A percentile compares a stretch with the other conserved stretches of the same genome.
These are phyloP conservation scores for Suillus fuscotomentosus DNA, from an alignment of 768 basidiomycete species.

Conservation along the genomic window DNA sequence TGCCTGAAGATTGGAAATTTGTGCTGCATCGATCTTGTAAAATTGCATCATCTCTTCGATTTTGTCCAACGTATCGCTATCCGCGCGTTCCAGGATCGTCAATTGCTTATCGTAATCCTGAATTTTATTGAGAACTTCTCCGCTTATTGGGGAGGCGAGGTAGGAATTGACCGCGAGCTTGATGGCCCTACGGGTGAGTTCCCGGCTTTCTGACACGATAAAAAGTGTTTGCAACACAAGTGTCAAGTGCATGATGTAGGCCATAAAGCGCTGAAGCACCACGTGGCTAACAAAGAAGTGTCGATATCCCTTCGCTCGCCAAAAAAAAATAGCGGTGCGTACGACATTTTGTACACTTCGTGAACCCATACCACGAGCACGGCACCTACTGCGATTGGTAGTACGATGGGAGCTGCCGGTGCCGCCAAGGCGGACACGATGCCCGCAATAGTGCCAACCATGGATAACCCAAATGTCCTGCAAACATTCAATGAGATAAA, in stretches of 20 bases:
- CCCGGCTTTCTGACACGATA: neutral
- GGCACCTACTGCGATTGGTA: neutral
- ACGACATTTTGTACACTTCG: neutral
- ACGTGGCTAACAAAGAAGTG: neutral
- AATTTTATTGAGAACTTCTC: neutral
- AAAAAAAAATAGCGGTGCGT: neutral
- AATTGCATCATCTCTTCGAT: neutral
- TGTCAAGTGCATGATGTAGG: constrained; percentile 25
- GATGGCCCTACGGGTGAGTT: neutral
- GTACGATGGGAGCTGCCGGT: neutral
- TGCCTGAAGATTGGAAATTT: neutral
- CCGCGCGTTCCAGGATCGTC: neutral
- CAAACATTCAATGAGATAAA: neutral
- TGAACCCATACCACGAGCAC: neutral
- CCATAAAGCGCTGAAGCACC: constrained; percentile 18
- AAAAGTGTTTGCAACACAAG: constrained; percentile 24
- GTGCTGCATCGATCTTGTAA: neutral
- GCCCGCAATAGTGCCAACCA: neutral
- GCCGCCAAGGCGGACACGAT: neutral
- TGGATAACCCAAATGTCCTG: neutral
- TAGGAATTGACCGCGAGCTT: neutral
- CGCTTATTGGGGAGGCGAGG: neutral
- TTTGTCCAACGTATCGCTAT: neutral
- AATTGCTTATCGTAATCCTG: neutral
- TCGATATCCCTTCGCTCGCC: neutral